These are phyloP conservation scores for Cercospora berteroae DNA, from an alignment of 2,329 filamentous ascomycete species.

Conservation along the genomic window DNA sequence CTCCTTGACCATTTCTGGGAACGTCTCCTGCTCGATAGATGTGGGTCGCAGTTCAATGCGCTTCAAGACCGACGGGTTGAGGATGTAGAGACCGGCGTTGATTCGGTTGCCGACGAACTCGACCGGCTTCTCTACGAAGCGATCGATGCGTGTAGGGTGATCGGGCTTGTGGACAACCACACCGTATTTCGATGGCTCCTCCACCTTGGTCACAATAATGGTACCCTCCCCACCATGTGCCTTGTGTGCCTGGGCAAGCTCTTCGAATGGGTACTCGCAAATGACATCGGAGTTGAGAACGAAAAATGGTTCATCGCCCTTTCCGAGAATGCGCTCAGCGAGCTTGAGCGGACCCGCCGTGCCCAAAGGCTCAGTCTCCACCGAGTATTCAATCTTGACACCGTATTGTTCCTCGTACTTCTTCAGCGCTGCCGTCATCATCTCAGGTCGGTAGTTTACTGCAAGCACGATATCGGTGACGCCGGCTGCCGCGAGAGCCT, in stretches of 20 bases:
- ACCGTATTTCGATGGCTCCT: constrained; percentile 98
- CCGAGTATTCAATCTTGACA: constrained; percentile 94
- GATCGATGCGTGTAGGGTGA: constrained; percentile 88
- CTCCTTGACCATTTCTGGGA: constrained; percentile 88
- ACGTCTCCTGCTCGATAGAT: constrained; percentile 97
- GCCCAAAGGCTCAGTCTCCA: constrained; percentile 92
- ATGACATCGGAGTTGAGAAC: constrained; percentile 98
- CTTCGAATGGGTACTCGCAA: constrained; percentile 93
- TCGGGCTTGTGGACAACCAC: constrained; percentile 96
- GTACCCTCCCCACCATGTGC: constrained; percentile 91
- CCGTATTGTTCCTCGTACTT: constrained; percentile 94
- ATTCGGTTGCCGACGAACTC: constrained; percentile 98
- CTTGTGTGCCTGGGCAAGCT: constrained; percentile 89
- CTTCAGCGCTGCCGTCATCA: constrained; percentile 91
- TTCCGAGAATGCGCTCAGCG: constrained; percentile 84
- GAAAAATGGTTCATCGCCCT: constrained; percentile 94
- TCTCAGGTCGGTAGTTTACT: constrained; percentile 97
- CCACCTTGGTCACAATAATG: constrained; percentile 97
- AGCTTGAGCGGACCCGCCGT: constrained; percentile 95
- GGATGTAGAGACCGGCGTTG: constrained; percentile 97
- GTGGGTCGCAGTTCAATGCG: constrained; percentile 95
- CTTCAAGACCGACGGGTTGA: constrained; percentile 85
- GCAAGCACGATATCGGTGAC: constrained; percentile 97
- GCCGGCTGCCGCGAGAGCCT: constrained; percentile 86
- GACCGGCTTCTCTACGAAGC: constrained; percentile 98